Base-by-base conservation (phyloP, 345 rosid species). In the Pseudoturritis turrita region DNA sequence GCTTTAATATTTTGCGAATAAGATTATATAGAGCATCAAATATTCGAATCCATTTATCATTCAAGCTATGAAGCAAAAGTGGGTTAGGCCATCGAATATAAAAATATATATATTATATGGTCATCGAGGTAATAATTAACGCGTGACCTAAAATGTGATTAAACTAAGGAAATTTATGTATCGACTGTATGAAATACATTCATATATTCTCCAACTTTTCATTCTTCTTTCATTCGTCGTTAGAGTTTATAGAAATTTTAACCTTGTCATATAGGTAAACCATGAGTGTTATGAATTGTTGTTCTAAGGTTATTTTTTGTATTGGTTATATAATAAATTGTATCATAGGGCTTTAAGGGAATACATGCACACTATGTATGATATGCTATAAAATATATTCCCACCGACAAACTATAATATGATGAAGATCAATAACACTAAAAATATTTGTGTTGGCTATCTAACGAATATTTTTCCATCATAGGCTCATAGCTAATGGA, bases 31-130 rank as follows among this genome's bases (percentile, higher is more conserved):
- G 35, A 65, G 72, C 25, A 65, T 73, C n/a, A n/a, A n/a, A n/a
- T n/a, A n/a, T n/a, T n/a, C 77, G 66, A 65, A 57, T 65, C 59
- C 41, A 49, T 57, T 46, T 73, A 28, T 36, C 52, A 56, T 45
- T 45, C 65, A 36, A 72, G 62, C 62, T 41, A 62, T 11, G 19
- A 66, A 45, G 71, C 58, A 54, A 65, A 46, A 73, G 77, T 73
- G 71, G 70, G 65, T 65, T 73, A 46, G 71, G 77, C 40, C 65
- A 56, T 73, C 71, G 77, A 65, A 71, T 70, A 45, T 33, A n/a
- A 6, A 22, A 9, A 22, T 3, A 26, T n/a, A 71, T 23, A 39
- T 39, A 39, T 36, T 15, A 37, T 39, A 28, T 41, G 21, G 14
- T 40, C 53, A 29, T 12, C 26, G 5, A 39, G 17, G 40, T 68